Percentiles rank a stretch among this genome's conserved stretches.
Conservation (phyloP, 257 asterid genomes). For the Solanum corneliomulleri region DNA sequence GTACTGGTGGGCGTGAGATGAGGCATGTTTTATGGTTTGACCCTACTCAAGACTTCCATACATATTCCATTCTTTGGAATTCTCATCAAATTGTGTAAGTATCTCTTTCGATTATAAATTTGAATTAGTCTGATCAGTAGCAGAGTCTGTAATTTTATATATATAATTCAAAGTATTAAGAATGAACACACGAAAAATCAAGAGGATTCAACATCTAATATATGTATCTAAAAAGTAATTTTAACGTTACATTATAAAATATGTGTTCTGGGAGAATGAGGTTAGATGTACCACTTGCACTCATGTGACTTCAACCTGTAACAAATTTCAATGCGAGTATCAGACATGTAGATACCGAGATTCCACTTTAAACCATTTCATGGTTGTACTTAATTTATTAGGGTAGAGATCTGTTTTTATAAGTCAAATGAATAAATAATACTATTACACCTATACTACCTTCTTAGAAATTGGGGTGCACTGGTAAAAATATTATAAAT, state of each 20-base stretch:
- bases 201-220: not conserved
- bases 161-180: not conserved
- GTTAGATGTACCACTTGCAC: not conserved
- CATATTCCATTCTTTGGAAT: conserved; percentile 82
- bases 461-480: not conserved
- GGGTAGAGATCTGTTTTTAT: not conserved
- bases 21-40: conserved; percentile 86
- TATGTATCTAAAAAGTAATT: too few species aligned
- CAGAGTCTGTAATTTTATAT: not conserved
- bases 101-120: not conserved
- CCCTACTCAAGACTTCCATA: conserved; percentile 73
- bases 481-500: not conserved
- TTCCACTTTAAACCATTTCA: not conserved
- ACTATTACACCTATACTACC: not conserved
- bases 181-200: not conserved
- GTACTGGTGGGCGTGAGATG: conserved; percentile 86
- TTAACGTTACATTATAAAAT: too few species aligned
- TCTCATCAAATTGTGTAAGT: conserved; percentile 62
- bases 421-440: not conserved
- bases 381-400: not conserved
- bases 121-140: too few species aligned
- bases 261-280: not conserved
- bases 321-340: not conserved
- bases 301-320: not conserved
- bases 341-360: not conserved